Conservation (phyloP, 2,329 filamentous ascomycete genomes). For the Chaetomium sp. region DNA sequence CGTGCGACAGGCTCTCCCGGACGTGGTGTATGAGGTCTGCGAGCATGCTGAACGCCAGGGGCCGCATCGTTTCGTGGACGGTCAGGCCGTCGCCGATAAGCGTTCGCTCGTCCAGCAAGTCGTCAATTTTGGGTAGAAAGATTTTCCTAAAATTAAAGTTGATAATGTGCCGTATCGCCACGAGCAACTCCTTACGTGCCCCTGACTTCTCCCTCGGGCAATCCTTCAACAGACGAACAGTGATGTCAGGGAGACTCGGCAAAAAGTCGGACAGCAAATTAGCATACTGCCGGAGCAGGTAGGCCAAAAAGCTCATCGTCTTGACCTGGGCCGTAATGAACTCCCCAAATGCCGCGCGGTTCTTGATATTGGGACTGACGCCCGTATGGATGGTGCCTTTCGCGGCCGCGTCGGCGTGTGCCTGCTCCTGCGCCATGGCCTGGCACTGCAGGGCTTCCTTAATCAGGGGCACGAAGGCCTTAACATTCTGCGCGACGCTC, state of each 20-base stretch:
- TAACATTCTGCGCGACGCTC: constrained; percentile 77
- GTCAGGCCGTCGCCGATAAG: constrained; percentile 93
- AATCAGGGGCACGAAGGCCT: constrained; percentile 86
- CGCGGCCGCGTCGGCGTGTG: constrained; percentile 75
- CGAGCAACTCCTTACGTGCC: constrained; percentile 87
- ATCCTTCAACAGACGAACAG: constrained; percentile 85
- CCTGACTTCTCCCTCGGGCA: constrained; percentile 92
- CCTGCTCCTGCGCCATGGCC: constrained; percentile 87
- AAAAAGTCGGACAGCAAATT: constrained; percentile 85
- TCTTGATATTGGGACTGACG: constrained; percentile 88
- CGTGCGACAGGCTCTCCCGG: constrained; percentile 75
- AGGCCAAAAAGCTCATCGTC: constrained; percentile 97
- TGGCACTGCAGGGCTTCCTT: constrained; percentile 84
- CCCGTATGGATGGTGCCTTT: constrained; percentile 82
- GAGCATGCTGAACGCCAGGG: constrained; percentile 95
- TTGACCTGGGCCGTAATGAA: constrained; percentile 98
- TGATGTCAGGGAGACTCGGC: constrained; percentile 75
- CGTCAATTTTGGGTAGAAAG: constrained; percentile 89
- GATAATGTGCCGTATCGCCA: constrained; percentile 96
- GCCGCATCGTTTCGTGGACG: constrained; percentile 93
- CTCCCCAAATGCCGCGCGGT: constrained; percentile 88
- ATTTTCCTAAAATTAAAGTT: constrained; percentile 98
- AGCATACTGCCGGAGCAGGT: constrained; percentile 80
- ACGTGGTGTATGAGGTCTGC: constrained; percentile 97
- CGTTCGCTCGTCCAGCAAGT: constrained; percentile 87